Evolutionary conservation across 495 filamentous ascomycete genomes (phyloP).

Genomic region (Tuber microsphaerosporum): DNA sequence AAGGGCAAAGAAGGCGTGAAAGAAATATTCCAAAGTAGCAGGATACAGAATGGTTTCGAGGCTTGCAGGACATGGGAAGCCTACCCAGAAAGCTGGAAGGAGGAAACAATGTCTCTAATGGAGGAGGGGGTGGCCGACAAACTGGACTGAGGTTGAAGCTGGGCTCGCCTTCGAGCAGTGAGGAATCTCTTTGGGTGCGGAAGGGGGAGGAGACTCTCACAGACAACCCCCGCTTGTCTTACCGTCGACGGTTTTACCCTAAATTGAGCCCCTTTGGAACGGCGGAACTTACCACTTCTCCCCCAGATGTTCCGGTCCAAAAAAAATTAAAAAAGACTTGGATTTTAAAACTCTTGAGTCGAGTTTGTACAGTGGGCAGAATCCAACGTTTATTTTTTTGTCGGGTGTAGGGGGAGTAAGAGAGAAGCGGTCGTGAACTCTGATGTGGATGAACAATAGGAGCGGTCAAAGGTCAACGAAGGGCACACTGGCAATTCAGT

Average conservation of each 20-base stretch:
- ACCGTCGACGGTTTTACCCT: conserved; percentile 26
- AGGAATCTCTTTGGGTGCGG: conserved; percentile 15
- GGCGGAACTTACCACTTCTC: conserved; percentile 21
- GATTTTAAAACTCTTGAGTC: not conserved
- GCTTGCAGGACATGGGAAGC: conserved; percentile 36
- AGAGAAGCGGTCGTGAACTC: not conserved
- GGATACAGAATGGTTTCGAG: conserved; percentile 19
- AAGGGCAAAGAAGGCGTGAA: conserved; percentile 16
- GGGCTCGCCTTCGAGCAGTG: conserved; percentile 9
- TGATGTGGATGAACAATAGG: conserved; percentile 16
- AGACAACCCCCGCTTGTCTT: conserved; percentile 33
- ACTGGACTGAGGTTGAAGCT: conserved; percentile 10
- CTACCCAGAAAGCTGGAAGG: conserved; percentile 38
- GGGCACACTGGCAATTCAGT: conserved; percentile 22
- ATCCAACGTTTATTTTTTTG: not conserved
- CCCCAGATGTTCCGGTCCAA: conserved; percentile 20
- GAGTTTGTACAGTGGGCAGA: not conserved
- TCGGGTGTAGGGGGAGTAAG: not conserved
- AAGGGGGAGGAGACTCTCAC: conserved; percentile 15
- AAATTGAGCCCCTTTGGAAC: conserved; percentile 24
- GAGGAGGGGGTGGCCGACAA: conserved; percentile 24
- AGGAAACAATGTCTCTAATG: conserved; percentile 31
- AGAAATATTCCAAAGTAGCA: conserved; percentile 14
- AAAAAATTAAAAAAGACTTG: not conserved
- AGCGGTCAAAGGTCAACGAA: conserved; percentile 20